Conservation (phyloP, 495 filamentous ascomycete genomes). For the Neurospora sp. region DNA sequence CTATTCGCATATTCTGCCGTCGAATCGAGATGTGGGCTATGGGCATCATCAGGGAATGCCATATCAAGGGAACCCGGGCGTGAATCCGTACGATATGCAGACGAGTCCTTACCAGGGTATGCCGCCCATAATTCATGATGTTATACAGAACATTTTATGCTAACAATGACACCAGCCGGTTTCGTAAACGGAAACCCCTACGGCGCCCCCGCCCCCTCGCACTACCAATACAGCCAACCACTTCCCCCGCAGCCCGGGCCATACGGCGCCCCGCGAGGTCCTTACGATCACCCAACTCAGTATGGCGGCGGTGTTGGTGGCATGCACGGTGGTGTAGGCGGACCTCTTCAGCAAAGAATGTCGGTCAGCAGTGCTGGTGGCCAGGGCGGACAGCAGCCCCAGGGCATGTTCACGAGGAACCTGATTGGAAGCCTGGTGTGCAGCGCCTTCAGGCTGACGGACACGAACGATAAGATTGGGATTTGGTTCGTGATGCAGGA, state of each 20-base stretch:
- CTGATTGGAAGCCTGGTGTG: conserved; percentile 88
- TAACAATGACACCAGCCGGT: conserved; percentile 2
- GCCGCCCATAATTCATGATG: not conserved
- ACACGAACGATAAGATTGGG: conserved; percentile 73
- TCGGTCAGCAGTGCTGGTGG: conserved; percentile 21
- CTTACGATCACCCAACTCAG: conserved; percentile 11
- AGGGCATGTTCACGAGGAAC: conserved; percentile 93
- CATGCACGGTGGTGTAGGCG: conserved; percentile 1
- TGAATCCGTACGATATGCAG: conserved; percentile 19
- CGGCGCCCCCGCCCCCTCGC: conserved; percentile 17
- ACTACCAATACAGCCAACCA: conserved; percentile 16
- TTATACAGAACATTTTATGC: not conserved
- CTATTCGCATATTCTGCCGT: conserved; percentile 26
- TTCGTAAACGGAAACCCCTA: conserved; percentile 12
- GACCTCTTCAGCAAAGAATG: conserved; percentile 17
- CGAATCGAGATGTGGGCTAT: conserved; percentile 18
- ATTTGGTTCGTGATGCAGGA: conserved; percentile 98
- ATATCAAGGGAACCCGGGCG: conserved; percentile 9
- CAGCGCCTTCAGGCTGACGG: conserved; percentile 78
- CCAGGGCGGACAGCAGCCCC: conserved; percentile 29
- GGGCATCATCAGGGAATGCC: conserved; percentile 9
- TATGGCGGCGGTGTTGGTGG: not conserved
- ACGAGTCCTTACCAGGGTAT: conserved; percentile 14
- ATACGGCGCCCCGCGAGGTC: conserved; percentile 13
- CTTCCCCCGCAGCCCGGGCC: conserved; percentile 10